Evolutionary conservation across 2,329 filamentous ascomycete species (phyloP).

Genomic region (Fusarium abutilonis): DNA sequence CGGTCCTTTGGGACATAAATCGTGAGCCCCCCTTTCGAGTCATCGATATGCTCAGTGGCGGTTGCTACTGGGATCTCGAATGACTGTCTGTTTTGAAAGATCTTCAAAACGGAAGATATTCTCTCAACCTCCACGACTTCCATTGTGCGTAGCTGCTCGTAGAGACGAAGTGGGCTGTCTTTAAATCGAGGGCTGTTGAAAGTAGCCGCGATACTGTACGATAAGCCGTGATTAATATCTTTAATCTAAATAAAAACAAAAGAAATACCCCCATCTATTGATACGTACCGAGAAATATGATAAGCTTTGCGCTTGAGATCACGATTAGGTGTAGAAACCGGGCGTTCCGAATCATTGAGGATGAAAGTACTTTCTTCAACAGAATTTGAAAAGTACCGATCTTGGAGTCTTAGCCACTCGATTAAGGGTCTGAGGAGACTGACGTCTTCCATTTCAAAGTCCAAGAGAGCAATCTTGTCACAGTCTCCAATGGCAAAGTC

Average conservation of each 20-base stretch:
- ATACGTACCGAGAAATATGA: slow-evolving; percentile 26
- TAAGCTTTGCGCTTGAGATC: slow-evolving; percentile 30
- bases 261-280: too few relatives aligned
- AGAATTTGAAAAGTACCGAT: slow-evolving; percentile 20
- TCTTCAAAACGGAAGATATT: slow-evolving; percentile 16
- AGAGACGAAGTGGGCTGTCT: not conserved
- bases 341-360: not conserved
- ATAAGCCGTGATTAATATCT: not conserved
- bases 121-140: slow-evolving; percentile 18
- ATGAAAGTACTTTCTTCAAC: slow-evolving; percentile 18
- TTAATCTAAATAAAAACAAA: rapidly evolving
- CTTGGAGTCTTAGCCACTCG: slow-evolving; percentile 14
- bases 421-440: slow-evolving; percentile 19
- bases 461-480: slow-evolving; percentile 20
- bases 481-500: slow-evolving; percentile 34
- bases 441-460: slow-evolving; percentile 29
- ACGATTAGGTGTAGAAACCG: slow-evolving; percentile 7
- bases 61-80: not conserved
- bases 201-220: slow-evolving; percentile 24
- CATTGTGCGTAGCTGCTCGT: slow-evolving; percentile 19
- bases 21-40: not conserved
- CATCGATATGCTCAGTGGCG: slow-evolving; percentile 31
- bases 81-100: slow-evolving; percentile 2
- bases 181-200: slow-evolving; percentile 28
- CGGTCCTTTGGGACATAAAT: slow-evolving; percentile 23